These are phyloP conservation scores for Rhypophila decipiens DNA, from an alignment of 495 filamentous ascomycete species.

Conservation along the genomic window DNA sequence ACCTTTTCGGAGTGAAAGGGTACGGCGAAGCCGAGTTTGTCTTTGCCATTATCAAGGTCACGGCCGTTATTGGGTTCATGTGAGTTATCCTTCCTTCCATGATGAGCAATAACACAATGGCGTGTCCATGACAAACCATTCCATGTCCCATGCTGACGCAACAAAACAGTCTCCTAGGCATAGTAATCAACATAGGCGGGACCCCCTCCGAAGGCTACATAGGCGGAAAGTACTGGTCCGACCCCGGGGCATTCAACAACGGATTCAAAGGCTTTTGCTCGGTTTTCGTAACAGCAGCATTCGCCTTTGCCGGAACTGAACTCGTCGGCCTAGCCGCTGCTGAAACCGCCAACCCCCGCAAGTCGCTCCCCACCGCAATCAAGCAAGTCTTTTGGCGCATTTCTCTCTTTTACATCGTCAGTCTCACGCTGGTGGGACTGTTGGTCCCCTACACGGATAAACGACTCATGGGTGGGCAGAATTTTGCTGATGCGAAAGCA, in stretches of 20 bases:
- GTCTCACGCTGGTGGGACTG: constrained; percentile 66
- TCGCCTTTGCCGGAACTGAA: constrained; percentile 89
- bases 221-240: constrained; percentile 69
- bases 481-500: constrained; percentile 59
- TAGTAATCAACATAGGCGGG: constrained; percentile 75
- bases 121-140: too few species aligned
- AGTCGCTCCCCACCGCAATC: constrained; percentile 76
- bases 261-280: constrained; percentile 93
- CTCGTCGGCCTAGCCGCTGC: constrained; percentile 86
- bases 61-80: constrained; percentile 86
- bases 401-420: constrained; percentile 77
- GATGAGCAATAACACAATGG: too few species aligned
- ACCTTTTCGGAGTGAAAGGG: constrained; percentile 77
- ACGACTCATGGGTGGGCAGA: constrained; percentile 48
- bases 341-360: constrained; percentile 82
- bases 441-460: constrained; percentile 65
- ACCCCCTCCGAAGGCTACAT: constrained; percentile 73
- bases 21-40: constrained; percentile 92
- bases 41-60: constrained; percentile 80
- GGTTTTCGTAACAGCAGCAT: constrained; percentile 89
- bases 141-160: neutral
- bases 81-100: constrained; percentile 37
- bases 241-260: constrained; percentile 83
- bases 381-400: constrained; percentile 98
- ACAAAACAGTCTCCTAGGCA: constrained; percentile 63